phyloP scores from a whole-genome alignment of 1,284 basidiomycete species.

The Lentinula novae-zelandiae region DNA sequence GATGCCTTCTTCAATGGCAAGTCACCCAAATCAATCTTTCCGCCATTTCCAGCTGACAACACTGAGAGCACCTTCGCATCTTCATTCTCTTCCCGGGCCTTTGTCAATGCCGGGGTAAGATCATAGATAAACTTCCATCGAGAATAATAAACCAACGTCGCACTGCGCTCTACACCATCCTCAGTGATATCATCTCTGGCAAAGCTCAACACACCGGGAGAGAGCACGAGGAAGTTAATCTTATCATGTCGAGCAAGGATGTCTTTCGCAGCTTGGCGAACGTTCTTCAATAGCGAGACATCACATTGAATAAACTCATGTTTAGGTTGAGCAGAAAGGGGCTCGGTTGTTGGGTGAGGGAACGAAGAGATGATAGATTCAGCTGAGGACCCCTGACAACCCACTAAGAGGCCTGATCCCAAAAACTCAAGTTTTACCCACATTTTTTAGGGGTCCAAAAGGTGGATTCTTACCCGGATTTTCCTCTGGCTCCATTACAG shows the following conservation, averaged over 20 bases:
- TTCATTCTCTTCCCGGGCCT: constrained; percentile 24
- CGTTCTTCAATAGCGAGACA: constrained; percentile 26
- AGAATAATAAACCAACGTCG: constrained; percentile 41
- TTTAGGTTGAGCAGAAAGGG: neutral
- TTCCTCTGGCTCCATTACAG: no score
- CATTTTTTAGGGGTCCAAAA: no score
- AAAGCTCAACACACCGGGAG: constrained; percentile 24
- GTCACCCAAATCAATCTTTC: neutral
- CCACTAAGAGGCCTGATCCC: no score
- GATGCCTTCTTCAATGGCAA: constrained; percentile 1
- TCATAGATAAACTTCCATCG: constrained; percentile 25
- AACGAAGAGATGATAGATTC: constrained; percentile 31
- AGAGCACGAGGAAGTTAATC: constrained; percentile 23
- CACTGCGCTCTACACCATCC: constrained; percentile 45
- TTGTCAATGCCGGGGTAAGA: constrained; percentile 23
- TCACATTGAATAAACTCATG: constrained; percentile 28
- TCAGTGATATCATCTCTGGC: constrained; percentile 36
- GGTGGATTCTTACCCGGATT: no score
- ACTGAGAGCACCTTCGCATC: constrained; percentile 16
- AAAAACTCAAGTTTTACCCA: no score
- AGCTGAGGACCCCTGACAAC: no score
- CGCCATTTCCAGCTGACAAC: constrained; percentile 3
- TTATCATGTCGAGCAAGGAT: constrained; percentile 20
- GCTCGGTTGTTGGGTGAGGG: constrained; percentile 20
- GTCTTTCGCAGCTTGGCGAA: constrained; percentile 17